Base-by-base conservation (phyloP, 129 eudicot species). In the Heracleum sosnowskyi region DNA sequence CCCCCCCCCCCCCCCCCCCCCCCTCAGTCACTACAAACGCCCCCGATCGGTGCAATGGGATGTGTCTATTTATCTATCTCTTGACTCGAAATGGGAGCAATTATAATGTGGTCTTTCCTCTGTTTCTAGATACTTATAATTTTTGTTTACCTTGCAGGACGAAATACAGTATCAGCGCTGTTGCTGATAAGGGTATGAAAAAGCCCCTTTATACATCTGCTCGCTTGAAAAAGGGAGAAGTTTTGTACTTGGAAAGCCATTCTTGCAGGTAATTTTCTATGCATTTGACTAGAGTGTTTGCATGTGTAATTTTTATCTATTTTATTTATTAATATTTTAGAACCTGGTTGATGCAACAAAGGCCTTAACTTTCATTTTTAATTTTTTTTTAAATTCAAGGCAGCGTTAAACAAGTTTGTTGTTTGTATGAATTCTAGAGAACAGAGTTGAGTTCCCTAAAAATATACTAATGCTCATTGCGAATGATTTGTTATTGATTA, bases 161-260 rank as follows among this genome's bases (percentile, higher is more conserved):
- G 40, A 92, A 95, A 77, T 95, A 90, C 80, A 90, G 99, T 81
- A 87, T 95, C 69, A 95, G 96, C 73, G 88, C 92, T 12, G 90
- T 95, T 53, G 99, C 97, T 36, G 99, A 95, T 89, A 92, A 95
- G 84, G 99, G 99, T 44, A 89, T 95, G 74, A 95, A 91, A 69
- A 92, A 81, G 90, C 89, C 97, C 72, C 84, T 88, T 37, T 95
- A 84, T 79, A 95, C 99, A 39, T 91, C 97, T 64, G 93, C 99
- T 68, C 96, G 99, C 77, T 73, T 95, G 87, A 95, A 92, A 75
- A 95, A 88, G 87, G 99, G 99, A 31, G 97, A 95, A 88, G 97
- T 95, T 75, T 75, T 95, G 46, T 92, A 92, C 79, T 78, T 95
- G 76, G 99, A 95, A 85, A 95, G 94, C 77, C 96, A 90, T 85